Percentiles rank a stretch among this genome's conserved stretches.
Conservation (phyloP, 495 filamentous ascomycete species). For the Aspergillus bridgeri region DNA sequence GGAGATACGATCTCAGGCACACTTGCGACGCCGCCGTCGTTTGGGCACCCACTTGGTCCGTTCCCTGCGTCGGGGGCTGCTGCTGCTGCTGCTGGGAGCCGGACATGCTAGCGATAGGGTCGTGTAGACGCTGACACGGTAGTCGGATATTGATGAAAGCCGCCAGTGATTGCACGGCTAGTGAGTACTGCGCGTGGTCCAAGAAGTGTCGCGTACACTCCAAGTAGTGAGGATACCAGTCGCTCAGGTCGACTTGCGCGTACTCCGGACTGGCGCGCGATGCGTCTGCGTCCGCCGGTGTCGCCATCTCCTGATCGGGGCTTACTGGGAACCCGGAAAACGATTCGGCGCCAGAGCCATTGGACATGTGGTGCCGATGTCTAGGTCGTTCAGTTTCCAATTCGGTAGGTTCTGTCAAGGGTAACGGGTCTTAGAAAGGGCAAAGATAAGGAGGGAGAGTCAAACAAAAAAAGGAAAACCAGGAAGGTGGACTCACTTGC, state of each 20-base stretch:
- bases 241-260: slow-evolving; percentile 64
- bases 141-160: slow-evolving; percentile 83
- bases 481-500: slow-evolving; percentile 26
- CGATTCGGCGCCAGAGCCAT: slow-evolving; percentile 8
- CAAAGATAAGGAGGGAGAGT: background rate
- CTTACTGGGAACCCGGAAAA: background rate
- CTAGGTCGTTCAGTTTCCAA: slow-evolving; percentile 24
- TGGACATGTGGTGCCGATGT: slow-evolving; percentile 4
- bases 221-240: slow-evolving; percentile 88
- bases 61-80: slow-evolving; percentile 13
- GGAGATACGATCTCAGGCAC: slow-evolving; percentile 79
- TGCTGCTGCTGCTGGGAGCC: slow-evolving; percentile 12
- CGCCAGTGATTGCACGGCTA: slow-evolving; percentile 77
- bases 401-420: slow-evolving; percentile 21
- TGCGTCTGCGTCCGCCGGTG: slow-evolving; percentile 17
- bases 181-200: slow-evolving; percentile 75
- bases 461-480: background rate
- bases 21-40: slow-evolving; percentile 37
- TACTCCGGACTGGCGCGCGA: slow-evolving; percentile 26
- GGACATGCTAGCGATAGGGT: slow-evolving; percentile 16
- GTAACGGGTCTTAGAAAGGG: slow-evolving; percentile 18
- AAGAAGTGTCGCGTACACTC: slow-evolving; percentile 85
- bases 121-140: slow-evolving; percentile 34
- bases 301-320: slow-evolving; percentile 8
- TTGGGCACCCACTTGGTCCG: background rate